These are phyloP conservation scores for Saccharum spontaneum DNA, from an alignment of 176 grass and related monocot species.

Conservation along the genomic window DNA sequence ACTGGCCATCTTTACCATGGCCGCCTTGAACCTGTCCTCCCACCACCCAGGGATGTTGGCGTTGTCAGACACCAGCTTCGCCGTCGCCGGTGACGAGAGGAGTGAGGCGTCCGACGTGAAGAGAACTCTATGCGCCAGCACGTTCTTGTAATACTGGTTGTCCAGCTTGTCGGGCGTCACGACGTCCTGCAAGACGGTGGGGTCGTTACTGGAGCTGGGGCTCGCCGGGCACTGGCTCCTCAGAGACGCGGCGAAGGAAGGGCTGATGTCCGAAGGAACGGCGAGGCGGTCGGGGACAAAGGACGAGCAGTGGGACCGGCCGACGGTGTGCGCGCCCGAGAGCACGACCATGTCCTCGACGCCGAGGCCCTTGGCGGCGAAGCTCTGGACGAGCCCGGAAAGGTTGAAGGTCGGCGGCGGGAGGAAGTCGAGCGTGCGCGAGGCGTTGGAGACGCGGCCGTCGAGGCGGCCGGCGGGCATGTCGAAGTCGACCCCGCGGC, in stretches of 20 bases:
- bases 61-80: background rate
- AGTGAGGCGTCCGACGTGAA: slow-evolving; percentile 42
- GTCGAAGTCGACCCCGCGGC: background rate
- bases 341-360: slow-evolving; percentile 45
- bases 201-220: slow-evolving; percentile 16
- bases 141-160: slow-evolving; percentile 43
- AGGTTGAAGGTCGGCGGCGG: background rate
- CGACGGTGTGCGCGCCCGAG: slow-evolving; percentile 49
- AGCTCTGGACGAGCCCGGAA: background rate
- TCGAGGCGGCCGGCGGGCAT: slow-evolving; percentile 51
- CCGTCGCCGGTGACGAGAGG: background rate
- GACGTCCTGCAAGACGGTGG: slow-evolving; percentile 37
- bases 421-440: slow-evolving; percentile 19
- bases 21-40: too few relatives aligned
- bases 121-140: slow-evolving; percentile 27
- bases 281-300: slow-evolving; percentile 37
- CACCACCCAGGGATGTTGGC: too few relatives aligned
- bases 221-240: background rate
- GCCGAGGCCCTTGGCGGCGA: slow-evolving; percentile 36
- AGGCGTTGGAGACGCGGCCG: slow-evolving; percentile 2
- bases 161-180: slow-evolving; percentile 26
- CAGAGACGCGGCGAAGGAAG: background rate
- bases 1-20: too few relatives aligned
- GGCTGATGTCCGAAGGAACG: background rate
- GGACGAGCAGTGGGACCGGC: slow-evolving; percentile 42